Evolutionary conservation across 805 yeast species (phyloP).

Genomic region (Metschnikowia colocasiae): DNA sequence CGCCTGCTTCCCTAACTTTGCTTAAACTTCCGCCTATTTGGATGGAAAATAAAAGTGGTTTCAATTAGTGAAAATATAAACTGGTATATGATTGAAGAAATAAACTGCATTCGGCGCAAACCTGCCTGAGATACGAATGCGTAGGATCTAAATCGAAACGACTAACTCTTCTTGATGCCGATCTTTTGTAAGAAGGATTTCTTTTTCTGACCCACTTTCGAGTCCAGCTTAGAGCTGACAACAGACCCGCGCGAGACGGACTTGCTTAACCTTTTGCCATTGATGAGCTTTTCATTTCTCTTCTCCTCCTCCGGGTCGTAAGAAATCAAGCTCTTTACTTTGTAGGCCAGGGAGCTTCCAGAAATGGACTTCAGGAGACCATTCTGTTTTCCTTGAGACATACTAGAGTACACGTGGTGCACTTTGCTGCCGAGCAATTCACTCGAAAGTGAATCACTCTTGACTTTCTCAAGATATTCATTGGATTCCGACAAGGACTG

Average conservation of each 20-base stretch:
- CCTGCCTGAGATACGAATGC: not conserved
- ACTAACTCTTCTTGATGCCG: slow-evolving; percentile 22
- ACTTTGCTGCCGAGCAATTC: slow-evolving; percentile 26
- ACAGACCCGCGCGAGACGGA: slow-evolving; percentile 14
- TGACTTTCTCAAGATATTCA: slow-evolving; percentile 22
- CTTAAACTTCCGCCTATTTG: not conserved
- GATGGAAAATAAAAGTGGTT: not conserved
- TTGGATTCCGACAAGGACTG: slow-evolving; percentile 27
- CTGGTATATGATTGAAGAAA: not conserved
- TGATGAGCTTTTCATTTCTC: slow-evolving; percentile 16
- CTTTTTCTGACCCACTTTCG: slow-evolving; percentile 13
- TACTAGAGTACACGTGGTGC: slow-evolving; percentile 32
- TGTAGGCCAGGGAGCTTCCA: slow-evolving; percentile 26
- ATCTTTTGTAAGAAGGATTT: slow-evolving; percentile 24
- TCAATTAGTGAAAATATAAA: not conserved
- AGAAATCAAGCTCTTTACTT: slow-evolving; percentile 39
- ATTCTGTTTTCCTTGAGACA: slow-evolving; percentile 10
- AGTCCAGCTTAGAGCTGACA: slow-evolving; percentile 8
- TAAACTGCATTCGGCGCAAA: not conserved
- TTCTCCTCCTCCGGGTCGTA: slow-evolving; percentile 32
- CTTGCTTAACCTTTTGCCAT: slow-evolving; percentile 15
- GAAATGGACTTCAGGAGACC: slow-evolving; percentile 12
- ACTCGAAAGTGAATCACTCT: slow-evolving; percentile 12
- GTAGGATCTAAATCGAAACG: not conserved
- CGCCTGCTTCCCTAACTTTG: too few relatives aligned